Percentiles rank a stretch among this genome's conserved stretches.
Conservation (phyloP, 805 yeast genomes). For the Schwanniomyces pseudopolymorphus region DNA sequence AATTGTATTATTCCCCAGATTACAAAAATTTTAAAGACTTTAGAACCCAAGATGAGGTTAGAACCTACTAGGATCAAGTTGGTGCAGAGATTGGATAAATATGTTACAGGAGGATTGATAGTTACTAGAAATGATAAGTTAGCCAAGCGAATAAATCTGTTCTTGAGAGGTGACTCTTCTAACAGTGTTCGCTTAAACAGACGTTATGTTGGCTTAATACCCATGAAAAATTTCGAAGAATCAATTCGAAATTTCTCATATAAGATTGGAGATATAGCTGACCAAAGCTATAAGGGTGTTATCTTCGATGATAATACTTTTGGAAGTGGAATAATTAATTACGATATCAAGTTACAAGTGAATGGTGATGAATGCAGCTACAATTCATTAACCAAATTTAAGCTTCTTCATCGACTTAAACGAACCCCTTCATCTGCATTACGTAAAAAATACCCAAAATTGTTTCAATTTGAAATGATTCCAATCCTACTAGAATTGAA, state of each 20-base stretch:
- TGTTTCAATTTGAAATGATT: slow-evolving; percentile 11
- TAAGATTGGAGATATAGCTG: neutral
- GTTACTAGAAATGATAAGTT: slow-evolving; percentile 17
- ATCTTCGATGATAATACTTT: slow-evolving; percentile 7
- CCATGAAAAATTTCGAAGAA: neutral
- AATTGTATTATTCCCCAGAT: slow-evolving; percentile 13
- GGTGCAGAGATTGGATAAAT: slow-evolving; percentile 21
- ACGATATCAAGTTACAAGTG: slow-evolving; percentile 7
- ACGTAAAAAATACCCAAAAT: slow-evolving; percentile 11
- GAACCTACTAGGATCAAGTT: slow-evolving; percentile 11
- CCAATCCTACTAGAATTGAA: slow-evolving; percentile 19
- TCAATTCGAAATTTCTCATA: slow-evolving; percentile 2
- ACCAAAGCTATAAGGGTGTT: slow-evolving; percentile 6
- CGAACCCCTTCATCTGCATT: slow-evolving; percentile 3
- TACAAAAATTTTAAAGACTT: slow-evolving; percentile 8
- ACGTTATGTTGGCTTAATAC: slow-evolving; percentile 18
- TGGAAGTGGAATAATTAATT: slow-evolving; percentile 11
- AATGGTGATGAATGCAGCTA: slow-evolving; percentile 8
- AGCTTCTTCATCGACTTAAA: slow-evolving; percentile 12
- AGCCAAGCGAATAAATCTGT: slow-evolving; percentile 9
- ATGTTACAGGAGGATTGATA: slow-evolving; percentile 23
- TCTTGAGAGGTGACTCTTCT: slow-evolving; percentile 6
- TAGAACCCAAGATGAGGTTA: slow-evolving; percentile 8
- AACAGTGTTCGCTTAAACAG: slow-evolving; percentile 6
- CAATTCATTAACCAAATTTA: slow-evolving; percentile 16